These are phyloP conservation scores for Quillaja saponaria DNA, from an alignment of 306 rosid species.

Conservation along the genomic window DNA sequence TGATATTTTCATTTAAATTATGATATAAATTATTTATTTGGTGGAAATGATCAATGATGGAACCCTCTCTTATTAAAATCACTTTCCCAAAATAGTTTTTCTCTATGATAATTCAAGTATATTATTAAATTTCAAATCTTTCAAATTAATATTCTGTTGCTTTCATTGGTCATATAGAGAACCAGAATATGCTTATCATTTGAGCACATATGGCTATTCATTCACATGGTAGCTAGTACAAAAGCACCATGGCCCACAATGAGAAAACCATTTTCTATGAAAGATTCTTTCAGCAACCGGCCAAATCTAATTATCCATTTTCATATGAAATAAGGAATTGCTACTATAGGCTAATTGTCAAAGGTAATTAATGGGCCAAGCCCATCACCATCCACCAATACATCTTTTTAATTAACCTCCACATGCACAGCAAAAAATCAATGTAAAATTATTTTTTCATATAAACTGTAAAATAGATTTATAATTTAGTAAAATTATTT, in stretches of 20 bases:
- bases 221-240: constrained; percentile 50
- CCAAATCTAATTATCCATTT: constrained; percentile 41
- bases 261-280: constrained; percentile 28
- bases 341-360: constrained; percentile 31
- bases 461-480: no score
- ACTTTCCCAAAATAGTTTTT: constrained; percentile 30
- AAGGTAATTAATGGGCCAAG: constrained; percentile 35
- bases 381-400: constrained; percentile 43
- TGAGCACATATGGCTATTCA: constrained; percentile 32
- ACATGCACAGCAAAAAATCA: constrained; percentile 32
- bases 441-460: no score
- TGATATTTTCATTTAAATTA: constrained; percentile 43
- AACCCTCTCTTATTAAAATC: constrained; percentile 38
- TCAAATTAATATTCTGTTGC: constrained; percentile 24
- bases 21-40: constrained; percentile 41
- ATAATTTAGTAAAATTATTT: no score
- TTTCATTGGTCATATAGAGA: constrained; percentile 24
- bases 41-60: constrained; percentile 60
- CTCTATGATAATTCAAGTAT: constrained; percentile 34
- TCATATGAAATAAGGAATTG: constrained; percentile 34
- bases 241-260: constrained; percentile 37
- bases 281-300: constrained; percentile 52
- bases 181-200: constrained; percentile 23
- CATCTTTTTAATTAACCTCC: not conserved
- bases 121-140: constrained; percentile 29